Base-by-base conservation (phyloP, 768 basidiomycete genomes). In the Trametes villosa region DNA sequence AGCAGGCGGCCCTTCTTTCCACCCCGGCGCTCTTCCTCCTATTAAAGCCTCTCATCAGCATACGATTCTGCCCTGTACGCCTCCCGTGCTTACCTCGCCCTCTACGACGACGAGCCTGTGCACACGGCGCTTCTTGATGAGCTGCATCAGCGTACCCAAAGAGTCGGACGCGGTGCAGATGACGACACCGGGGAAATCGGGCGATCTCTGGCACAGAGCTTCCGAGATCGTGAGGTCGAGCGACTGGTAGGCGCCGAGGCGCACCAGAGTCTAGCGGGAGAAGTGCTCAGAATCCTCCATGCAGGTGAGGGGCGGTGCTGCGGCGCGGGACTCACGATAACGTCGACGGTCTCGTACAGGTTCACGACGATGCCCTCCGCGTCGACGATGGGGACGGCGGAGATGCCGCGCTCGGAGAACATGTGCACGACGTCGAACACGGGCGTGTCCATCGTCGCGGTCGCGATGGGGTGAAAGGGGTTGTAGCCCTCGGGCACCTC, bases 391-490 rank as follows among this genome's bases (percentile, higher is more conserved):
- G 97, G 97, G 6, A 99, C 96, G 6, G 96, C 96, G 9, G 93
- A 95, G 66, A 99, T 97, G 27, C 95, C 89, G 42, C 90, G 85
- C 74, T 95, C 92, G 0, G 94, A 96, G 74, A 98, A 98, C 90
- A 96, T 94, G 71, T 99, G 97, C 2, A 98, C 97, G 60, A 98
- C 94, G 69, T 98, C 95, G 68, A 97, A 98, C 2, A 99, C 97
- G 29, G 92, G 90, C 0, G 96, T 97, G 57, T 87, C 79, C 69
- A 96, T 79, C 31, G 87, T 95, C 12, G 96, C 96, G 0, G 95
- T 97, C 6, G 92, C 91, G 57, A 98, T 87, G 2, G 97, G 97
- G 72, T 89, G 84, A 74, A 87, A 98, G 1, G 90, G 92, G 59
- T 89, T 88, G 41, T 83, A 78, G 50, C 79, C 80, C 51, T 83